phyloP scores from a whole-genome alignment of 441 rosid genomes.

The Adansonia gregorii region DNA sequence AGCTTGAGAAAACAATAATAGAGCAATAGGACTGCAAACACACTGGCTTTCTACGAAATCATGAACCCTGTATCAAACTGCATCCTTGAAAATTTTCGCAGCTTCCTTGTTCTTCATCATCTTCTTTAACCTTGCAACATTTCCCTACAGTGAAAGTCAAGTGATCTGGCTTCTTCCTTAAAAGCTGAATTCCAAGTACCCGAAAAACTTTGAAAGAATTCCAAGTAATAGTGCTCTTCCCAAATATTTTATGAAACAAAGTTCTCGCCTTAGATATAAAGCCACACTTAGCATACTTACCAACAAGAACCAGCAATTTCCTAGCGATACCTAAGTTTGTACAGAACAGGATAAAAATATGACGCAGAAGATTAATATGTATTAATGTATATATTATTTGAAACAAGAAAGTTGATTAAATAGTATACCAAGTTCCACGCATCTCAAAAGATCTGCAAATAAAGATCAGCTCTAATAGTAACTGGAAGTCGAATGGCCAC shows the following conservation, averaged over 20 bases:
- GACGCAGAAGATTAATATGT: not conserved
- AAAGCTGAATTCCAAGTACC: conserved; percentile 70
- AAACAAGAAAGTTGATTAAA: conserved; percentile 23
- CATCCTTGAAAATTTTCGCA: conserved; percentile 53
- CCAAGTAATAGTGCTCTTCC: conserved; percentile 68
- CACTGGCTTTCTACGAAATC: conserved; percentile 10
- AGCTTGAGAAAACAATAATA: not conserved
- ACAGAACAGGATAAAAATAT: not conserved
- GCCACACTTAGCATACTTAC: conserved; percentile 69
- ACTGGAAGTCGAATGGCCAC: conserved; percentile 14
- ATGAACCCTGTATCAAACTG: conserved; percentile 66
- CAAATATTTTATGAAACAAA: conserved; percentile 52
- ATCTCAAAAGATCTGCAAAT: conserved; percentile 13
- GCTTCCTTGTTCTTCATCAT: conserved; percentile 46
- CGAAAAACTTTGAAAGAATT: conserved; percentile 77
- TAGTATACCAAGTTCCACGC: conserved; percentile 22
- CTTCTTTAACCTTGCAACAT: conserved; percentile 57
- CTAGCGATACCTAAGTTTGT: not conserved
- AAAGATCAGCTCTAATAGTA: conserved; percentile 5
- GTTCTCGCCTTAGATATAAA: conserved; percentile 55
- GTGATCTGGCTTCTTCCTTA: conserved; percentile 64
- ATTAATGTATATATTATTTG: not conserved
- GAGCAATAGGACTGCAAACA: not conserved
- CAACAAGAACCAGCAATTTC: not conserved
- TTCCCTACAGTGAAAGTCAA: conserved; percentile 70